Conservation (phyloP, 2,329 filamentous ascomycete genomes). For the Mollisiaceae sp. region DNA sequence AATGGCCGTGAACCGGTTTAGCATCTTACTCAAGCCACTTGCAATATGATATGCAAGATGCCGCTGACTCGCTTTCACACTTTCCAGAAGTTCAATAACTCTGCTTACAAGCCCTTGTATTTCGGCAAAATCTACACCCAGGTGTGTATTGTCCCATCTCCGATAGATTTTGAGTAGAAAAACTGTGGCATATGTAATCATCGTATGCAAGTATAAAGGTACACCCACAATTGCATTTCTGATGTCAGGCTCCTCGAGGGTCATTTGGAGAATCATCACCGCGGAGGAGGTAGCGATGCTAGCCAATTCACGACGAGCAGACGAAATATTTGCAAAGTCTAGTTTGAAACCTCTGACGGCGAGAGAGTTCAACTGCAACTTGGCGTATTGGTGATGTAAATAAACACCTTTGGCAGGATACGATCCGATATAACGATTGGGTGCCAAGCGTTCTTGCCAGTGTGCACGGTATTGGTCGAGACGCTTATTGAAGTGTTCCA, state of each 20-base stretch:
- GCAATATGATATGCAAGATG: constrained; percentile 47
- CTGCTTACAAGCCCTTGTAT: constrained; percentile 42
- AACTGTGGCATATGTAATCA: constrained; percentile 46
- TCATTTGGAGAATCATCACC: constrained; percentile 40
- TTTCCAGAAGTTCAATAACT: constrained; percentile 43
- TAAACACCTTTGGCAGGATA: constrained; percentile 39
- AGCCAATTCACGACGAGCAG: constrained; percentile 29
- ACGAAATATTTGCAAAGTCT: constrained; percentile 17
- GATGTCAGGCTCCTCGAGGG: constrained; percentile 44
- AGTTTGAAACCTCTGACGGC: constrained; percentile 35
- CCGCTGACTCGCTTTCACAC: constrained; percentile 43
- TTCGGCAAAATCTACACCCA: constrained; percentile 44
- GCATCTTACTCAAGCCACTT: constrained; percentile 45
- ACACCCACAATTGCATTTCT: constrained; percentile 42
- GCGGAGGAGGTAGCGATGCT: constrained; percentile 35
- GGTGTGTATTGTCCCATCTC: constrained; percentile 41
- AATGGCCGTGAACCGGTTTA: constrained; percentile 30
- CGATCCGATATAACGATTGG: constrained; percentile 29
- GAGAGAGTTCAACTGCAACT: constrained; percentile 46
- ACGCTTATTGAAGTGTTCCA: constrained; percentile 46
- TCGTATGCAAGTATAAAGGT: constrained; percentile 46
- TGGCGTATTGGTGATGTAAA: constrained; percentile 44
- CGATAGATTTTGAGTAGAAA: constrained; percentile 46
- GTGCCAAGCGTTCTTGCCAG: constrained; percentile 43
- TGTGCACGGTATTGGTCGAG: constrained; percentile 45